A percentile compares a stretch with the other conserved stretches of the same genome.
Conservation (phyloP, 2,329 filamentous ascomycete genomes). For the Pseudogymnoascus sp. region DNA sequence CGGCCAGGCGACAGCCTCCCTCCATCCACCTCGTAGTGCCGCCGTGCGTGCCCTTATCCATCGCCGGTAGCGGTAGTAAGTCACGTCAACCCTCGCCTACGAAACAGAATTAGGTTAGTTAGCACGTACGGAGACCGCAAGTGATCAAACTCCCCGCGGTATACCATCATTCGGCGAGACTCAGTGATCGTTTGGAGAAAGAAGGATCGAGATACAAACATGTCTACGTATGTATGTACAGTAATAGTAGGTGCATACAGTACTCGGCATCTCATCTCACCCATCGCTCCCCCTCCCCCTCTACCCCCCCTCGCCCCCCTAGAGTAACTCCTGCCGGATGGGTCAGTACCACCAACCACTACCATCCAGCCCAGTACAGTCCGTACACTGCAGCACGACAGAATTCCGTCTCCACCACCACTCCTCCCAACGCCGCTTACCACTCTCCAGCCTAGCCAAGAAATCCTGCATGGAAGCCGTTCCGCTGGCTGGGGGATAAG, state of each 20-base stretch:
- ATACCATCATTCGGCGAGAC: background rate
- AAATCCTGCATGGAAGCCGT: background rate
- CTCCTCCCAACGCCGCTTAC: background rate
- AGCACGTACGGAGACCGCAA: too few relatives aligned
- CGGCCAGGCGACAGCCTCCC: too few relatives aligned
- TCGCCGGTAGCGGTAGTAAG: too few relatives aligned
- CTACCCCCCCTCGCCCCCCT: background rate
- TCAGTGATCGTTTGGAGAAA: background rate
- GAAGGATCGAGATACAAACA: too few relatives aligned
- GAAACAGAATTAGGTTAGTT: too few relatives aligned
- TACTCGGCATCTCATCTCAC: background rate
- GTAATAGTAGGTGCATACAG: background rate
- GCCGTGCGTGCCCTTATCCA: too few relatives aligned
- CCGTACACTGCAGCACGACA: conserved; percentile 1
- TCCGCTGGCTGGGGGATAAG: background rate
- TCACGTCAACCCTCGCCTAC: too few relatives aligned
- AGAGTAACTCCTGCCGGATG: conserved; percentile 4
- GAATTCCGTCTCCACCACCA: background rate
- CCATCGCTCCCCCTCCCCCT: background rate
- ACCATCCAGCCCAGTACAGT: too few relatives aligned
- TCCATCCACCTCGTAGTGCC: too few relatives aligned
- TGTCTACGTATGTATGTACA: too few relatives aligned
- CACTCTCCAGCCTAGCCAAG: background rate
- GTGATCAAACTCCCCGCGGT: too few relatives aligned
- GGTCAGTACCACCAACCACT: background rate